phyloP scores from a whole-genome alignment of 2,329 filamentous ascomycete species.

The Bimuria novae-zelandiae region DNA sequence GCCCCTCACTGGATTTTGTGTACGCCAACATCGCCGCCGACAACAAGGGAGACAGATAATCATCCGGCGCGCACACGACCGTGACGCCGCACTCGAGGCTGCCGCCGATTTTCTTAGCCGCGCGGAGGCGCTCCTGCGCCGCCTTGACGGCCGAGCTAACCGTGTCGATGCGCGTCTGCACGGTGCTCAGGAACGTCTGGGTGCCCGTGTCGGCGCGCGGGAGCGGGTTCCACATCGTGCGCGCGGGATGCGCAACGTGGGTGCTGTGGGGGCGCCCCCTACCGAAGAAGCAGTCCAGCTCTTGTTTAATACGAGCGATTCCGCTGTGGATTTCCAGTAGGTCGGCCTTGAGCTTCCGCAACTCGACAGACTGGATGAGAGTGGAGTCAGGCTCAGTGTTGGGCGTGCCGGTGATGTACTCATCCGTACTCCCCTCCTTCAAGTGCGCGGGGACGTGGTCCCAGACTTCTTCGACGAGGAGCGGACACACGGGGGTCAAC shows the following conservation, averaged over 20 bases:
- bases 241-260: conserved; percentile 52
- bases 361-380: conserved; percentile 58
- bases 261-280: too few relatives aligned
- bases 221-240: conserved; percentile 30
- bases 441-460: conserved; percentile 72
- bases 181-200: conserved; percentile 22
- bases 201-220: not conserved
- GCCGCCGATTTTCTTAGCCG: conserved; percentile 74
- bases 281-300: too few relatives aligned
- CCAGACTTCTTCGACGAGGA: conserved; percentile 89
- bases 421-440: conserved; percentile 54
- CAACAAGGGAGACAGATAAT: not conserved
- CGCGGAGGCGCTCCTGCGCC: conserved; percentile 73
- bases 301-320: conserved; percentile 72
- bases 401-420: conserved; percentile 48
- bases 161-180: conserved; percentile 48
- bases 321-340: conserved; percentile 71
- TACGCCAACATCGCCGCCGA: not conserved
- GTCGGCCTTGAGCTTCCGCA: conserved; percentile 71
- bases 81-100: conserved; percentile 76
- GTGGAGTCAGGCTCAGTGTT: conserved; percentile 31
- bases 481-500: conserved; percentile 78
- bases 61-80: conserved; percentile 47
- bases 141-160: conserved; percentile 72
- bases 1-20: not conserved